Evolutionary conservation across 768 basidiomycete species (phyloP).

Genomic region (Tephrocybe sp.): DNA sequence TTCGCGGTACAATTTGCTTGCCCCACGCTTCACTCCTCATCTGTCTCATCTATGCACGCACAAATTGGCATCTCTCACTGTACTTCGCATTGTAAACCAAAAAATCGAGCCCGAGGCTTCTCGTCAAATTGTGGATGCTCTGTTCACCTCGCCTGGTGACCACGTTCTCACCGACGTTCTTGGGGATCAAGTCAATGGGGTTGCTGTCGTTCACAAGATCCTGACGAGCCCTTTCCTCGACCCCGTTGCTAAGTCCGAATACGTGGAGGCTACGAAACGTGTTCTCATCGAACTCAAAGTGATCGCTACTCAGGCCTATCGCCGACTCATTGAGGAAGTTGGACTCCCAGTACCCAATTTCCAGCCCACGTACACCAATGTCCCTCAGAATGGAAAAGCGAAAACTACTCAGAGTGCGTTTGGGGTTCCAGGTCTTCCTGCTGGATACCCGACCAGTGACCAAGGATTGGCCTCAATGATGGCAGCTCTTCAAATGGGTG

Average conservation of each 20-base stretch:
- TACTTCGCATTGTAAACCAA: conserved; percentile 95
- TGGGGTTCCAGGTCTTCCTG: conserved; percentile 72
- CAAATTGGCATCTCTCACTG: conserved; percentile 93
- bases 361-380: conserved; percentile 73
- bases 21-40: conserved; percentile 95
- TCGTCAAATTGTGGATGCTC: conserved; percentile 77
- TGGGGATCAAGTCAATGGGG: conserved; percentile 94
- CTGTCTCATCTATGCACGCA: conserved; percentile 96
- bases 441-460: conserved; percentile 78
- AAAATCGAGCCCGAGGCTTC: conserved; percentile 90
- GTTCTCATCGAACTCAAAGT: conserved; percentile 91
- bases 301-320: conserved; percentile 91
- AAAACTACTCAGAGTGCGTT: conserved; percentile 55
- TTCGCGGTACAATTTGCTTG: conserved; percentile 90
- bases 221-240: conserved; percentile 85
- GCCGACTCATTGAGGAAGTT: conserved; percentile 91
- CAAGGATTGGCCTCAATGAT: conserved; percentile 90
- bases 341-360: conserved; percentile 88
- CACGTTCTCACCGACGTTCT: conserved; percentile 92
- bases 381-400: conserved; percentile 59
- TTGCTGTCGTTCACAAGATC: conserved; percentile 90
- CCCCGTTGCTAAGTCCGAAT: conserved; percentile 58
- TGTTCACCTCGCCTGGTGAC: conserved; percentile 88
- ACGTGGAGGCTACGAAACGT: conserved; percentile 84
- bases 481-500: conserved; percentile 89